A percentile compares a stretch with the other conserved stretches of the same genome.
phyloP scores from a whole-genome alignment of 768 basidiomycete genomes.

The Podaxis sp. region DNA sequence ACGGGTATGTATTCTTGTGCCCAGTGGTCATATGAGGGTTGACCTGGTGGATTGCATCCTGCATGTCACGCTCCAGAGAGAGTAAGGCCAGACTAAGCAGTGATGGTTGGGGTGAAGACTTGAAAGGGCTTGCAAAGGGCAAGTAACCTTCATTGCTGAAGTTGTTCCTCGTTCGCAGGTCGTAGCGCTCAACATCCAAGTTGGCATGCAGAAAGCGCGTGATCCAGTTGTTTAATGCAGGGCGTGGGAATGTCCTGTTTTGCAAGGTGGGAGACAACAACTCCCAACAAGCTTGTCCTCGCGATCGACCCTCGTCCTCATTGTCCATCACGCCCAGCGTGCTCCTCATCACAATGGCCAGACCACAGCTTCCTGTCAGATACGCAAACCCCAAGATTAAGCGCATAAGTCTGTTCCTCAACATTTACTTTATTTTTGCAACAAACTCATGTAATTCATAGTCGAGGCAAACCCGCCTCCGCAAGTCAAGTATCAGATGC shows the following conservation, averaged over 20 bases:
- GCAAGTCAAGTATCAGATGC: constrained; percentile 87
- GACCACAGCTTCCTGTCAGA: constrained; percentile 49
- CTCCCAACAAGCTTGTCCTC: constrained; percentile 5
- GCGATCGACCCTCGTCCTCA: constrained; percentile 16
- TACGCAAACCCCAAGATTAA: constrained; percentile 48
- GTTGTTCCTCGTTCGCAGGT: too few relatives aligned
- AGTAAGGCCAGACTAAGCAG: too few relatives aligned
- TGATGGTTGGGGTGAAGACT: too few relatives aligned
- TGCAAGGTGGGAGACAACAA: constrained; percentile 13
- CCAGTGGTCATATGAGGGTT: too few relatives aligned
- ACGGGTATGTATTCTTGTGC: too few relatives aligned
- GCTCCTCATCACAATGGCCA: constrained; percentile 28
- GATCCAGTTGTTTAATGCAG: constrained; percentile 22
- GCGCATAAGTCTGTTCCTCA: constrained; percentile 28
- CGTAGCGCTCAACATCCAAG: background rate
- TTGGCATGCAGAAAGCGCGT: constrained; percentile 2
- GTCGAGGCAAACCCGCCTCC: constrained; percentile 37
- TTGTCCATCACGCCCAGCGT: constrained; percentile 8
- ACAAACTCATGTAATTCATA: constrained; percentile 10
- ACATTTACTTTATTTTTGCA: constrained; percentile 16
- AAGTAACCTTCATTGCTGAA: too few relatives aligned
- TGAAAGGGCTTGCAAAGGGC: too few relatives aligned
- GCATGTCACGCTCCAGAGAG: too few relatives aligned
- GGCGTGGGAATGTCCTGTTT: constrained; percentile 33
- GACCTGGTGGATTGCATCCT: too few relatives aligned